A percentile compares a stretch with the other conserved stretches of the same genome.
Conservation (phyloP, 2,329 filamentous ascomycete genomes). For the Lachnellula arida region DNA sequence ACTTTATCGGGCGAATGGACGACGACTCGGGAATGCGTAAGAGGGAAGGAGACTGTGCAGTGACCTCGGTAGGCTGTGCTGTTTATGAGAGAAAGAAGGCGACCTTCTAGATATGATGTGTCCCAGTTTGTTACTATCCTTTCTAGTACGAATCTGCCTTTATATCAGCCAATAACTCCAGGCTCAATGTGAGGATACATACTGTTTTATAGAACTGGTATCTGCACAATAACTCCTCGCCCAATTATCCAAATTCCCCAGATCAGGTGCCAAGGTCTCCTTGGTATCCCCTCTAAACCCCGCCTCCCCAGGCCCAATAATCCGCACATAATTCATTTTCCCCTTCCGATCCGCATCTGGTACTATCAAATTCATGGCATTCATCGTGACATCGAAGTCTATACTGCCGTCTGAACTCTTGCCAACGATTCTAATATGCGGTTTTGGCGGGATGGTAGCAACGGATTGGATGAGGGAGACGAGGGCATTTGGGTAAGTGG, state of each 20-base stretch:
- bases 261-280: constrained; percentile 12
- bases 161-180: not conserved
- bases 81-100: constrained; percentile 47
- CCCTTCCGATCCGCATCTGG: constrained; percentile 38
- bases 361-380: constrained; percentile 50
- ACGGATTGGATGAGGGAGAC: constrained; percentile 44
- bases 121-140: constrained; percentile 52
- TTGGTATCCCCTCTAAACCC: constrained; percentile 40
- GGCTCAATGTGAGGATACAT: not conserved
- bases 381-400: constrained; percentile 51
- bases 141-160: constrained; percentile 44
- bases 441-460: constrained; percentile 51
- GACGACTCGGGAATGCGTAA: constrained; percentile 45
- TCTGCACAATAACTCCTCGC: constrained; percentile 24
- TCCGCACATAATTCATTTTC: constrained; percentile 50
- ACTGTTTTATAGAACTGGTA: constrained; percentile 22
- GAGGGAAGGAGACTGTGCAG: constrained; percentile 45
- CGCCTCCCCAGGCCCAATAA: constrained; percentile 44
- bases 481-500: constrained; percentile 42
- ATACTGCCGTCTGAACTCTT: constrained; percentile 35
- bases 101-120: constrained; percentile 49
- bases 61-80: constrained; percentile 46
- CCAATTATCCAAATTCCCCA: constrained; percentile 21
- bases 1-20: constrained; percentile 49
- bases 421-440: constrained; percentile 46